Conservation (phyloP, 345 rosid species). For the Hibiscus syriacus region DNA sequence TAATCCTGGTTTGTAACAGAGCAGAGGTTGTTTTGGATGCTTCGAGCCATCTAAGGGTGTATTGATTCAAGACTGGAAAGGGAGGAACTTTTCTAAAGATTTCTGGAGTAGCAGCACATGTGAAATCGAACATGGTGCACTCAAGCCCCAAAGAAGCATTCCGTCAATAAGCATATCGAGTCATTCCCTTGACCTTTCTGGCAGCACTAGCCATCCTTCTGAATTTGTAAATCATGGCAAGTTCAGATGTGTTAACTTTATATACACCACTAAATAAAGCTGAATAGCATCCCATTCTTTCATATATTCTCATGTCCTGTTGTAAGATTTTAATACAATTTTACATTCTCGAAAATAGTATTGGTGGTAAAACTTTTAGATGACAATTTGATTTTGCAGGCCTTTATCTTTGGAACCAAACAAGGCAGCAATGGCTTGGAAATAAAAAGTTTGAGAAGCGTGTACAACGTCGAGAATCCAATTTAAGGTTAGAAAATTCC, state of each 20-base stretch:
- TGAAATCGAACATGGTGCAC: constrained; percentile 45
- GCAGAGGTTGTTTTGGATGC: constrained; percentile 95
- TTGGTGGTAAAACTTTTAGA: too few species aligned
- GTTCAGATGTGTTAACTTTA: constrained; percentile 12
- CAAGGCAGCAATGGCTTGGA: constrained; percentile 63
- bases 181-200: constrained; percentile 30
- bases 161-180: not conserved
- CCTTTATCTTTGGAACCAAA: constrained; percentile 59
- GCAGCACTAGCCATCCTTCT: constrained; percentile 32
- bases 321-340: not conserved
- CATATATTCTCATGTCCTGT: not conserved
- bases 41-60: constrained; percentile 34
- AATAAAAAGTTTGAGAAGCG: constrained; percentile 29
- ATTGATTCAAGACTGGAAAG: not conserved
- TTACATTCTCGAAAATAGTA: not conserved
- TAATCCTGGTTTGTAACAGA: constrained; percentile 65
- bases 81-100: constrained; percentile 37
- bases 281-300: not conserved
- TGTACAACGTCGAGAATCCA: constrained; percentile 40
- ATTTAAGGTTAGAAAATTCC: constrained; percentile 47
- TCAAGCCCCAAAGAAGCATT: constrained; percentile 49
- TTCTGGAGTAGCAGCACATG: constrained; percentile 54
- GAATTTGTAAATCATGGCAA: constrained; percentile 72
- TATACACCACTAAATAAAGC: not conserved
- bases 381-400: constrained; percentile 32